phyloP scores from a whole-genome alignment of 1,139 yeast genomes.

The Diutina siamensis region DNA sequence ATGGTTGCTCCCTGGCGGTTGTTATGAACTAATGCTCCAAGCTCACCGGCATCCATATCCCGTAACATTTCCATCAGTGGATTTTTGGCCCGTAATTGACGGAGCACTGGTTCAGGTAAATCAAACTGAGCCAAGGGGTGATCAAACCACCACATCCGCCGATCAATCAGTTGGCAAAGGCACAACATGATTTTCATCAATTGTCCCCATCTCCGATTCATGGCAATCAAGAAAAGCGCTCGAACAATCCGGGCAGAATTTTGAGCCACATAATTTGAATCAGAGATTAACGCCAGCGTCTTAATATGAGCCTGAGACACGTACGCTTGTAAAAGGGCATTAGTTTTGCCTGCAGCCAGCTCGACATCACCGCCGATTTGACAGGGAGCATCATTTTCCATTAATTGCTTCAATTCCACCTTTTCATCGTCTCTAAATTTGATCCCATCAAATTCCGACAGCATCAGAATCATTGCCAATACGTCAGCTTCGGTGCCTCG shows the following conservation, averaged over 20 bases:
- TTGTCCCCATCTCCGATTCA: conserved; percentile 83
- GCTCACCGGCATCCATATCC: conserved; percentile 62
- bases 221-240: conserved; percentile 76
- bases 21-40: conserved; percentile 87
- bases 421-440: conserved; percentile 84
- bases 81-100: conserved; percentile 50
- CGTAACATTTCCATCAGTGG: conserved; percentile 63
- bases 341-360: conserved; percentile 77
- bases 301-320: conserved; percentile 63
- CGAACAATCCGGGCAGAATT: conserved; percentile 89
- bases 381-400: conserved; percentile 58
- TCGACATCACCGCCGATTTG: conserved; percentile 74
- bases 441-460: conserved; percentile 88
- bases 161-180: conserved; percentile 79
- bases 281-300: conserved; percentile 78
- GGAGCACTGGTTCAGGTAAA: conserved; percentile 53
- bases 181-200: conserved; percentile 65
- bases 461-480: conserved; percentile 78
- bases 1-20: conserved; percentile 56
- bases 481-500: conserved; percentile 88
- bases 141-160: conserved; percentile 77
- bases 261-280: conserved; percentile 88
- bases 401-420: conserved; percentile 52
- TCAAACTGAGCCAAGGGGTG: conserved; percentile 89
- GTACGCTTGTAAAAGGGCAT: conserved; percentile 75